Base-by-base conservation (phyloP, 257 asterid species). In the Rubia yunnanensis region DNA sequence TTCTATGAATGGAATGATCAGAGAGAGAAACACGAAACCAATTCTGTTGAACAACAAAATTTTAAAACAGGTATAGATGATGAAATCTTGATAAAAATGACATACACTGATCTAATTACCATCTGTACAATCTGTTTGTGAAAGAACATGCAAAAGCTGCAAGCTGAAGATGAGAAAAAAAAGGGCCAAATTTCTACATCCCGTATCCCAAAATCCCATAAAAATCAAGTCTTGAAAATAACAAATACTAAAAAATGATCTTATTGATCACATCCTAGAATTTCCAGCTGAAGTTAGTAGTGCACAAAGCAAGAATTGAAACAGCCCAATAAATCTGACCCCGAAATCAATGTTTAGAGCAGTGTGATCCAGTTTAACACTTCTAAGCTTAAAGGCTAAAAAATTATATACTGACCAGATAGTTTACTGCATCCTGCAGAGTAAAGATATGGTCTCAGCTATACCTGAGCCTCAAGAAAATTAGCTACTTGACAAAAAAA, bases 51-150 rank as follows among this genome's bases (percentile, higher is more conserved):
- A 10, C 3, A 11, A 39, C 18, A 8, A 49, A 65, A 66, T 10
- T 20, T 30, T 50, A 23, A 66, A 53, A 52, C 58, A 31, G 62
- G 17, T 30, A 31, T 4, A 58, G 39, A 28, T 20, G 27, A 18
- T 11, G 20, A 15, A 34, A n/a, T 53, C 35, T 57, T 23, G 63
- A 55, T 17, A 7, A 2, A 15, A n/a, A n/a, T n/a, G n/a, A n/a
- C n/a, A n/a, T n/a, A n/a, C n/a, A n/a, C n/a, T n/a, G n/a, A n/a
- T n/a, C n/a, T 7, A 66, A 91, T 76, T 77, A 90, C 97, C 65
- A 72, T 90, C 97, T 32, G 57, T 65, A 24, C 66, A 53, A 64
- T 83, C 69, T 44, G 95, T 88, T 54, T 58, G 63, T 38, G 87
- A 84, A 7, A 69, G n/a, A 50, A 69, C 53, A 34, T 59, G 67